Base-by-base conservation (phyloP, 192 early-diverging fungal species). In the Mortierella alpina region DNA sequence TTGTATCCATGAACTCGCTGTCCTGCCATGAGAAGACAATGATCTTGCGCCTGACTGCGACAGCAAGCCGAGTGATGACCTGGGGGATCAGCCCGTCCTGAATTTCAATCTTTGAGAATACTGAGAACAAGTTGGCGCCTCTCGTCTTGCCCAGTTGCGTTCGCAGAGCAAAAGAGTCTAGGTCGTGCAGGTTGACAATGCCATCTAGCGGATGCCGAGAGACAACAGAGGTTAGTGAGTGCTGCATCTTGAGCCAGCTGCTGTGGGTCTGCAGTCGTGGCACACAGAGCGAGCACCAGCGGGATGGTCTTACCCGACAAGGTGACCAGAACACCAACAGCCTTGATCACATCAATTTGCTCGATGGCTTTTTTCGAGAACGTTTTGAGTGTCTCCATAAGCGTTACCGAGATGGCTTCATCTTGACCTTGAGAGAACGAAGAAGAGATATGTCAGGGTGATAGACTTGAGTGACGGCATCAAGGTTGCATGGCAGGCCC, bases 21-120 rank as follows among this genome's bases (percentile, higher is more conserved):
- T 94, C 91, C 47, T 88, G 85, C 91, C 93, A 94, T 17, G 90
- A 89, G 82, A 93, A 90, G 47, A 96, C 87, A 50, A 92, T 59
- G 14, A 96, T 71, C 70, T 88, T 93, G 72, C 87, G 88, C 75
- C 89, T 90, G 14, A 91, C 89, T 22, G 89, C 92, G 1, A 95
- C 90, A 8, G 92, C 93, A 46, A 95, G 85, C 57, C 92, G 91
- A 18, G 92, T 90, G 42, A 93, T 83, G 40, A 95, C 85, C 64
- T 86, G 85, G 14, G 91, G 93, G 44, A 91, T 89, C 13, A 67
- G n/a, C 20, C 87, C 92, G 45, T 88, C 88, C 62, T 88, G 86
- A 61, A 89, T 83, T 56, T 93, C 92, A 15, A 94, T 87, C 46
- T 84, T 86, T 1, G 94, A 92, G 73, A 91, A 89, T 50, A 93